A percentile compares a stretch with the other conserved stretches of the same genome.
phyloP scores from a whole-genome alignment of 1,284 basidiomycete species.

The Clitocybe nebularis region DNA sequence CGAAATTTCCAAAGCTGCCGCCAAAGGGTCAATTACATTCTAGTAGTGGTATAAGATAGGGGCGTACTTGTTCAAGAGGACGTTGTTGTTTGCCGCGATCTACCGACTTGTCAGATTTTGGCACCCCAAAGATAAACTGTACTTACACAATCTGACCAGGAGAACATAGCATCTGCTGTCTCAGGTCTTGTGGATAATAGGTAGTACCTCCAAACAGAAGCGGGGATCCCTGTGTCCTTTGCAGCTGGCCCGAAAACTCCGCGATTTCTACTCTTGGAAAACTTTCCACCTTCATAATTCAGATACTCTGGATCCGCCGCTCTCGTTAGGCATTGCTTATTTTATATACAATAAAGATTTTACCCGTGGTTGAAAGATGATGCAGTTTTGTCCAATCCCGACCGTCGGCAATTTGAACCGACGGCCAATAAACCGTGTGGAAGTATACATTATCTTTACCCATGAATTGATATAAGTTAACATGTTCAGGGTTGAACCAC shows the following conservation, averaged over 20 bases:
- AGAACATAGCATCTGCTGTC: constrained; percentile 93
- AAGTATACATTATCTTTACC: constrained; percentile 98
- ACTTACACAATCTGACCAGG: constrained; percentile 91
- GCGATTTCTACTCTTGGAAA: constrained; percentile 95
- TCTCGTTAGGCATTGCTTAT: constrained; percentile 3
- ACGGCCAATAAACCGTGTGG: constrained; percentile 96
- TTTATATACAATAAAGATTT: constrained; percentile 16
- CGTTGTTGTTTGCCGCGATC: constrained; percentile 91
- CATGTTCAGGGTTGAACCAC: constrained; percentile 95
- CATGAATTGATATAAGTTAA: constrained; percentile 98
- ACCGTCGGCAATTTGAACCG: constrained; percentile 86
- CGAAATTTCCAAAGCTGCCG: constrained; percentile 93
- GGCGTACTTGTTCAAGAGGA: constrained; percentile 87
- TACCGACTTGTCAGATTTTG: too few species aligned
- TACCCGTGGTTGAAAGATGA: constrained; percentile 93
- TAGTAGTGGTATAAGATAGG: neutral
- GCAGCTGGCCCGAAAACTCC: constrained; percentile 98
- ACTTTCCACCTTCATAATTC: constrained; percentile 98
- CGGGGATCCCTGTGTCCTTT: constrained; percentile 87
- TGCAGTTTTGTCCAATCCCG: constrained; percentile 93
- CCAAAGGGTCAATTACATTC: too few species aligned
- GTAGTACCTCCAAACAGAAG: constrained; percentile 98
- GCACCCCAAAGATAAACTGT: too few species aligned
- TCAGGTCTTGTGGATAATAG: constrained; percentile 92
- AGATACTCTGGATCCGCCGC: constrained; percentile 72